Evolutionary conservation across 148 eudicot species (phyloP), one percentile per base, ranked within the genome.

Genomic region (Cornus suecica): DNA sequence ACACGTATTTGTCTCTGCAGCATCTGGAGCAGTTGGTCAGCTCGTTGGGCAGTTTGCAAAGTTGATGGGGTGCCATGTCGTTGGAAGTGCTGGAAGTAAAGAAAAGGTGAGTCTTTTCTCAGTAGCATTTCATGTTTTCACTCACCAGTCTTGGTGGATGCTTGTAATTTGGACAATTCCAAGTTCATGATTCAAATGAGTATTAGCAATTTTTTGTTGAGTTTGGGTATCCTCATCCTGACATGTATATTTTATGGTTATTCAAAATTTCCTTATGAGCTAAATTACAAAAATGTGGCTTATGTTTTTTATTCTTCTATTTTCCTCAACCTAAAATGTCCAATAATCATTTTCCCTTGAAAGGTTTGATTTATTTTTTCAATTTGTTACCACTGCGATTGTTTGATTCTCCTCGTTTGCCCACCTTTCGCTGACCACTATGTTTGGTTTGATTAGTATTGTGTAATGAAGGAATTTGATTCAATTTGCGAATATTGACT

Each of bases 41-140:
- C 72, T 86, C 66, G 88, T 82, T n/a, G 88, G 86, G 16, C 89
- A 86, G 62, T 81, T 86, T 77, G 84, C 89, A n/a, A 86, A 86
- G 74, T 62, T 80, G 51, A 18, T 69, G 73, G 89, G 89, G 52
- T 86, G 89, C 66, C 79, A 79, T 70, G 89, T 86, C 72, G 89
- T 86, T 27, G 89, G 89, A 60, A 84, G 89, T 41, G 87, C 83
- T 29, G 87, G 87, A 32, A 81, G 71, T 29, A 32, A 83, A 28
- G 79, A 76, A 74, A 86, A 85, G 86, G 85, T 82, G 42, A 37
- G 1, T 64, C 70, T 4, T 41, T 0, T 11, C 25, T 37, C n/a
- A 68, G 23, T 2, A 68, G 52, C 2, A 29, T 16, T 68, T 37
- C 26, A 68, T 37, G 30, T 68, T 37, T 34, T 1, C 54, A 48